phyloP scores from a whole-genome alignment of 176 grass and related monocot species.

The Guadua angustifolia region DNA sequence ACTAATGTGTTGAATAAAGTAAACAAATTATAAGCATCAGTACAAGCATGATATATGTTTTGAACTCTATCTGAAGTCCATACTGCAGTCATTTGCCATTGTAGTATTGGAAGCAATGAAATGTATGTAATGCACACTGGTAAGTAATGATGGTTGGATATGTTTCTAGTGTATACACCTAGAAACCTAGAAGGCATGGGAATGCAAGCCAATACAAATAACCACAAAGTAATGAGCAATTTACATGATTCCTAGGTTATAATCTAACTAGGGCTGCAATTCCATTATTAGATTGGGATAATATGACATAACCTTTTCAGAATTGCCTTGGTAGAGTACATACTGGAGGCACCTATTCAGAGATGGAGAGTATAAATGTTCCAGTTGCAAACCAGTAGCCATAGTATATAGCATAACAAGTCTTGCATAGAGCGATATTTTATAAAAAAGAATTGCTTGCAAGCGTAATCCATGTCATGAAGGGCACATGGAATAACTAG shows the following conservation, averaged over 20 bases:
- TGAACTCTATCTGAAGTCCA: constrained; percentile 2
- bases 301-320: neutral
- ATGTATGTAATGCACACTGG: neutral
- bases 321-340: neutral
- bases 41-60: constrained; percentile 14
- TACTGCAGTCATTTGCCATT: neutral
- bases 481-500: neutral
- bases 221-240: constrained; percentile 7
- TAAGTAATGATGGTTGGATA: neutral
- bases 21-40: constrained; percentile 7
- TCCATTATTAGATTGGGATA: neutral
- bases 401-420: neutral
- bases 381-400: constrained; percentile 9
- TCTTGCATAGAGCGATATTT: constrained; percentile 14
- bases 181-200: neutral
- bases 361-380: constrained; percentile 33
- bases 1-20: constrained; percentile 2
- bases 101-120: constrained; percentile 9
- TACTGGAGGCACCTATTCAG: constrained; percentile 1
- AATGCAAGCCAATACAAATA: neutral
- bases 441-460: constrained; percentile 12
- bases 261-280: neutral
- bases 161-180: neutral
- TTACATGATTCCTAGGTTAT: neutral
- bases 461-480: neutral